Base-by-base conservation (phyloP, 164 flowering plant species). In the Hamamelis virginiana region DNA sequence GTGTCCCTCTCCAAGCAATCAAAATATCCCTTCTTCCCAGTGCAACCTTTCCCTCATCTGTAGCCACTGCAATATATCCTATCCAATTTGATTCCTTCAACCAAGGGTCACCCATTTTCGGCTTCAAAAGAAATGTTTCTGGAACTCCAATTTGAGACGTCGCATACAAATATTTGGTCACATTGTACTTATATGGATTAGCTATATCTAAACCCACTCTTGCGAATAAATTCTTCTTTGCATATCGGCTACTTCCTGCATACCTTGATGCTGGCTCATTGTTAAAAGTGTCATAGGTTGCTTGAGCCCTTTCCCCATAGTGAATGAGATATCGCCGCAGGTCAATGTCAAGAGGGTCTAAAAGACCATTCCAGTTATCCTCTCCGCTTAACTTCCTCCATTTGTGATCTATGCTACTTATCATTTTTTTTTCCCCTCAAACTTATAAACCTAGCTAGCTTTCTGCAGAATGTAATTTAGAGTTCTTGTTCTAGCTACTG, bases 271-370 rank as follows among this genome's bases (percentile, higher is more conserved):
- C 61, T 46, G 57, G 74, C 60, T 80, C 77, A 0, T 0, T 11
- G 69, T 76, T 85, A 76, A 89, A 86, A 8, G 87, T 48, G 43
- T 85, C 83, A 15, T 71, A 72, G 18, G 74, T 53, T 5, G 88
- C 81, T 60, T 79, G 82, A 8, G 80, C 76, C 68, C 62, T 60
- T 16, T 81, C 84, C 3, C 89, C 88, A 19, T 84, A 85, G 67
- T 74, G 88, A 45, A 89, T 69, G 11, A 86, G 58, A 73, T 69
- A 79, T 33, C 66, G 78, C 0, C 97, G 80, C 51, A 91, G 86
- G 45, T 85, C 88, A 3, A 70, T 51, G 71, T 88, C 82, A 0
- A 85, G 82, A 33, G 97, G 97, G 13, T 87, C 85, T 11, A 89
- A 50, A 0, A 89, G 78, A 41, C 59, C 70, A 0, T 81, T 70